These are phyloP conservation scores for Tolypocladium cylindrosporum DNA, from an alignment of 2,329 filamentous ascomycete species.

Conservation along the genomic window DNA sequence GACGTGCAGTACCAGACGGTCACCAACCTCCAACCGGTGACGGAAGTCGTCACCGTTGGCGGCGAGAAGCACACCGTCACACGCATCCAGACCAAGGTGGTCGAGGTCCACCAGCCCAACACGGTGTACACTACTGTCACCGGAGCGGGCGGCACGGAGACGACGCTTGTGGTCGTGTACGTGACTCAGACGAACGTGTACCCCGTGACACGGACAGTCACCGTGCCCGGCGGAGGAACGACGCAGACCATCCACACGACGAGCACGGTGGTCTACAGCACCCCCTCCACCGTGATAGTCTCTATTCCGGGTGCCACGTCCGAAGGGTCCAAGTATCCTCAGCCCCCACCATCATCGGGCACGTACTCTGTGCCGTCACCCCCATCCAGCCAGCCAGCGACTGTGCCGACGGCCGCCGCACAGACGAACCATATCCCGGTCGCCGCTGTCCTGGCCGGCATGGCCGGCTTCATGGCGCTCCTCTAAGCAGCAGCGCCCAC, in stretches of 20 bases:
- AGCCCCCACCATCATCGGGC: conserved; percentile 13
- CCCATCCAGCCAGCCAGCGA: conserved; percentile 16
- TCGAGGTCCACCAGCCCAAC: conserved; percentile 17
- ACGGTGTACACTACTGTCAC: conserved; percentile 26
- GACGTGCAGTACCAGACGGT: conserved; percentile 28
- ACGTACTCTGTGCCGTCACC: conserved; percentile 8
- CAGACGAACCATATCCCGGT: conserved; percentile 20
- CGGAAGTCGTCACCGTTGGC: conserved; percentile 21
- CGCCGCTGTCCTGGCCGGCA: conserved; percentile 16
- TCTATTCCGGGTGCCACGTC: neutral
- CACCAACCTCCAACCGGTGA: conserved; percentile 20
- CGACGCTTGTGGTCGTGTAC: conserved; percentile 23
- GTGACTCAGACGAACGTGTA: conserved; percentile 33
- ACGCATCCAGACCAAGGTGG: conserved; percentile 12
- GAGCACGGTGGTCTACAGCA: conserved; percentile 24
- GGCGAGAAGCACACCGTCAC: conserved; percentile 18
- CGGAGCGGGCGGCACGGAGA: conserved; percentile 24
- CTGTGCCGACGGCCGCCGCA: conserved; percentile 13
- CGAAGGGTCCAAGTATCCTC: conserved; percentile 3
- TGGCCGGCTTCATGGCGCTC: conserved; percentile 6
- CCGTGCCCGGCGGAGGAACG: conserved; percentile 23
- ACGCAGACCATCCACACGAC: conserved; percentile 28
- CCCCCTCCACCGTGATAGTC: conserved; percentile 15
- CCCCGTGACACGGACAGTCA: conserved; percentile 32
- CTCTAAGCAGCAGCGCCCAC: conserved; percentile 1